These are phyloP conservation scores for Lactifluus hygrophoroides DNA, from an alignment of 768 basidiomycete species.

Conservation along the genomic window DNA sequence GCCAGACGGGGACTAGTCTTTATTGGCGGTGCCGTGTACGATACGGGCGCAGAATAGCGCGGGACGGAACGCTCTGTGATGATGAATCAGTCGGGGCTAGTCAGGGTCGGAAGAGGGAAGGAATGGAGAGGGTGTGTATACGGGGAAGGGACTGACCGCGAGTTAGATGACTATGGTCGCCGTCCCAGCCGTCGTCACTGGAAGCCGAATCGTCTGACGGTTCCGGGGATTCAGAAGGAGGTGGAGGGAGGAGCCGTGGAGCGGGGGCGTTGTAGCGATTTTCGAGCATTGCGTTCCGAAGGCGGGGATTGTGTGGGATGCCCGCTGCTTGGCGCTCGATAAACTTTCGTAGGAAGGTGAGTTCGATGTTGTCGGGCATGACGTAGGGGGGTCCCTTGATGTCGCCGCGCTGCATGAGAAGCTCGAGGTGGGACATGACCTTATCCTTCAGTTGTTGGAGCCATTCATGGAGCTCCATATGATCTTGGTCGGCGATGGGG, in stretches of 20 bases:
- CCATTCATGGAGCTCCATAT: slow-evolving; percentile 87
- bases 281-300: slow-evolving; percentile 33
- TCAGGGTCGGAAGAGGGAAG: not conserved
- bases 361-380: slow-evolving; percentile 73
- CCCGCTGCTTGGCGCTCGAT: slow-evolving; percentile 71
- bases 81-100: not conserved
- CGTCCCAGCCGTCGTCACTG: slow-evolving; percentile 16
- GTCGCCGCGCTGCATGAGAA: slow-evolving; percentile 82
- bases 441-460: slow-evolving; percentile 82
- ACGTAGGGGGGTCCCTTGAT: slow-evolving; percentile 75
- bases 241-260: slow-evolving; percentile 3
- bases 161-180: slow-evolving; percentile 1
- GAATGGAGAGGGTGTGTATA: too few relatives aligned
- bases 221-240: slow-evolving; percentile 15
- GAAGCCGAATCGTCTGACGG: slow-evolving; percentile 19
- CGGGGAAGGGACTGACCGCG: slow-evolving; percentile 10
- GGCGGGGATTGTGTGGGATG: slow-evolving; percentile 71
- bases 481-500: slow-evolving; percentile 76
- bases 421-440: slow-evolving; percentile 79
- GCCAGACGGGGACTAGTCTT: slow-evolving; percentile 16
- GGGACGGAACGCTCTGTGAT: slow-evolving; percentile 6
- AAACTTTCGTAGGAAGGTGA: slow-evolving; percentile 73
- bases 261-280: slow-evolving; percentile 7
- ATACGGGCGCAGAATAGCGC: slow-evolving; percentile 1
- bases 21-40: not conserved